Evolutionary conservation across 352 stramenopile genomes (phyloP).

Genomic region (Phytophthora lateralis): DNA sequence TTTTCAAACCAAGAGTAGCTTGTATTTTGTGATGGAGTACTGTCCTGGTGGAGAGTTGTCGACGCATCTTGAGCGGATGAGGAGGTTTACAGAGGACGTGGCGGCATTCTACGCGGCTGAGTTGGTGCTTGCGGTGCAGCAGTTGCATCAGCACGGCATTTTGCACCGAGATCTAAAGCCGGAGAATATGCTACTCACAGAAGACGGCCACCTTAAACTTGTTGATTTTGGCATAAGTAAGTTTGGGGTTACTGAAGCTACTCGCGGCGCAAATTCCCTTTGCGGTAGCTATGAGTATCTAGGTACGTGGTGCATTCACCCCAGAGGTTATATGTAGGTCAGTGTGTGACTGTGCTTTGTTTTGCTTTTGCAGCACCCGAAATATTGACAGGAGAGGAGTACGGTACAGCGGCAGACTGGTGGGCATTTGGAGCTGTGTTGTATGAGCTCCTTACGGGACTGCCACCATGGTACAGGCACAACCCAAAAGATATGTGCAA

Average conservation of each 20-base stretch:
- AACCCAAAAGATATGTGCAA: slow-evolving; percentile 58
- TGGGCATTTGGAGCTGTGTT: slow-evolving; percentile 79
- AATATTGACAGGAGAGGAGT: slow-evolving; percentile 64
- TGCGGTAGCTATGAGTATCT: slow-evolving; percentile 87
- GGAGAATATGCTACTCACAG: slow-evolving; percentile 75
- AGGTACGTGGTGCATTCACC: slow-evolving; percentile 40
- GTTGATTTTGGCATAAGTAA: slow-evolving; percentile 88
- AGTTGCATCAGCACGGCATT: slow-evolving; percentile 86
- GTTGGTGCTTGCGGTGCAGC: slow-evolving; percentile 75
- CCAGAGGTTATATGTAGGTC: neutral
- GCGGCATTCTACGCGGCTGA: slow-evolving; percentile 77
- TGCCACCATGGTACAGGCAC: slow-evolving; percentile 80
- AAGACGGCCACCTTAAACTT: slow-evolving; percentile 73
- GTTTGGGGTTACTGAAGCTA: slow-evolving; percentile 78
- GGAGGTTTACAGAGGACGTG: slow-evolving; percentile 58
- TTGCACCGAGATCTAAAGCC: slow-evolving; percentile 86
- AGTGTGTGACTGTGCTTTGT: slow-evolving; percentile 5
- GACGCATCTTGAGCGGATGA: slow-evolving; percentile 49
- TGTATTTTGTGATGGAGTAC: slow-evolving; percentile 88
- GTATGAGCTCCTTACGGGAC: slow-evolving; percentile 79
- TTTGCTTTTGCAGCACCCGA: slow-evolving; percentile 53
- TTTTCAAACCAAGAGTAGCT: slow-evolving; percentile 64
- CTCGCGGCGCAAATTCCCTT: slow-evolving; percentile 58
- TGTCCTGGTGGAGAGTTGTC: slow-evolving; percentile 78
- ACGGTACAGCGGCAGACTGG: slow-evolving; percentile 82